Conservation (phyloP, 2,329 filamentous ascomycete genomes). For the Orbilia brochopaga region DNA sequence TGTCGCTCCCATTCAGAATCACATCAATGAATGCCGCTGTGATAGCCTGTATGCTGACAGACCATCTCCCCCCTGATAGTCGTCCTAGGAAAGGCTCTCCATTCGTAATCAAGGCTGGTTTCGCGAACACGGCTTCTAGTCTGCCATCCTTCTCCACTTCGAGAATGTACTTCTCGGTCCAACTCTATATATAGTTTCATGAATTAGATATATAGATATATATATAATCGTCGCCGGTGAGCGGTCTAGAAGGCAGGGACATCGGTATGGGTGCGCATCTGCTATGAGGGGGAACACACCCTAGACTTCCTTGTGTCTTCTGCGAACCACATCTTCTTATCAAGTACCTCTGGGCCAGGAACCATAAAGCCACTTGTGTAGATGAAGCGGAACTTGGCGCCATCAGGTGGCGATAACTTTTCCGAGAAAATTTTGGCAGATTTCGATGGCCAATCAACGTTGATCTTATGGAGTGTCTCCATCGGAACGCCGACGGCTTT, state of each 20-base stretch:
- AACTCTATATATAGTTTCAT: slow-evolving; percentile 6
- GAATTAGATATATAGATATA: too few relatives aligned
- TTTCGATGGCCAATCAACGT: slow-evolving; percentile 57
- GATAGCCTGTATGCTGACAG: slow-evolving; percentile 28
- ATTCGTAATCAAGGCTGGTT: slow-evolving; percentile 32
- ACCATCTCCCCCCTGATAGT: slow-evolving; percentile 1
- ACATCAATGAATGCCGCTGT: slow-evolving; percentile 27
- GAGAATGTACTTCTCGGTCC: slow-evolving; percentile 30
- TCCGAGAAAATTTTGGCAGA: slow-evolving; percentile 56
- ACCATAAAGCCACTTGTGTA: slow-evolving; percentile 54
- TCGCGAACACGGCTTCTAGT: slow-evolving; percentile 20
- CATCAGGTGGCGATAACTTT: slow-evolving; percentile 50
- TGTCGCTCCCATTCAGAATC: slow-evolving; percentile 22
- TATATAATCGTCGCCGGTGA: too few relatives aligned
- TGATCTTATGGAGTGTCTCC: slow-evolving; percentile 55
- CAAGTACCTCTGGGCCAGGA: slow-evolving; percentile 8
- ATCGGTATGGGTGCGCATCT: too few relatives aligned
- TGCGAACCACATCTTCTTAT: slow-evolving; percentile 29
- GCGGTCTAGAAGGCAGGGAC: background rate
- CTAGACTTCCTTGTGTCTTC: slow-evolving; percentile 32
- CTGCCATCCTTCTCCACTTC: slow-evolving; percentile 17
- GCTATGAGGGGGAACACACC: slow-evolving; percentile 9
- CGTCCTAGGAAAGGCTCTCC: slow-evolving; percentile 13
- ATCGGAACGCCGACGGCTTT: slow-evolving; percentile 37
- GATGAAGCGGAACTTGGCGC: slow-evolving; percentile 59